Evolutionary conservation across 768 basidiomycete species (phyloP).

Genomic region (Clitopilus hobsonii): DNA sequence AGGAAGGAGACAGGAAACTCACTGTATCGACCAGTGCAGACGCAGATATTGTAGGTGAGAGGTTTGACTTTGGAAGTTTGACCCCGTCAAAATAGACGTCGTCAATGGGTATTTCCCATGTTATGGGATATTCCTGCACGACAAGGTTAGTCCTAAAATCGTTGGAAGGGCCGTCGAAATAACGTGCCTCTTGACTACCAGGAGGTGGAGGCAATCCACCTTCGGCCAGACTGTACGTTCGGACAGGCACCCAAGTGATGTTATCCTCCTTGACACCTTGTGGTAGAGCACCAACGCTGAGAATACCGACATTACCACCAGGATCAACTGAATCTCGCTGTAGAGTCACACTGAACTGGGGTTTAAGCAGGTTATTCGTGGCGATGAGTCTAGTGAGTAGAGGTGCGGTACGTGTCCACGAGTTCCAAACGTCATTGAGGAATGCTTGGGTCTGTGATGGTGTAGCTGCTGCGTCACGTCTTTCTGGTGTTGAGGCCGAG

Average conservation of each 20-base stretch:
- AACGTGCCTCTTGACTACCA: constrained; percentile 56
- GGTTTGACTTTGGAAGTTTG: constrained; percentile 50
- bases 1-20: constrained; percentile 12
- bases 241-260: constrained; percentile 64
- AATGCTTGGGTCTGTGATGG: constrained; percentile 14
- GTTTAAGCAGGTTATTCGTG: constrained; percentile 27
- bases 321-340: constrained; percentile 67
- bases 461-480: constrained; percentile 2
- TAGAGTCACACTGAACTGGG: constrained; percentile 54
- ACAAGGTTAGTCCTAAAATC: constrained; percentile 3
- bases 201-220: constrained; percentile 53
- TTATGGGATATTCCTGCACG: constrained; percentile 51
- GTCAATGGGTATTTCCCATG: constrained; percentile 72
- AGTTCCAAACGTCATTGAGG: constrained; percentile 30
- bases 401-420: constrained; percentile 39
- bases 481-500: constrained; percentile 1
- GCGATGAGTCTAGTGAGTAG: constrained; percentile 42
- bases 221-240: constrained; percentile 44
- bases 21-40: constrained; percentile 75
- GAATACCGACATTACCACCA: constrained; percentile 61
- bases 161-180: not conserved
- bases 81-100: constrained; percentile 68
- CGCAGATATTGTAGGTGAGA: constrained; percentile 44
- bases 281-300: constrained; percentile 68
- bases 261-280: constrained; percentile 36